These are phyloP conservation scores for Cyberlindnera xishuangbannaensis DNA, from an alignment of 805 yeast genomes.

Conservation along the genomic window DNA sequence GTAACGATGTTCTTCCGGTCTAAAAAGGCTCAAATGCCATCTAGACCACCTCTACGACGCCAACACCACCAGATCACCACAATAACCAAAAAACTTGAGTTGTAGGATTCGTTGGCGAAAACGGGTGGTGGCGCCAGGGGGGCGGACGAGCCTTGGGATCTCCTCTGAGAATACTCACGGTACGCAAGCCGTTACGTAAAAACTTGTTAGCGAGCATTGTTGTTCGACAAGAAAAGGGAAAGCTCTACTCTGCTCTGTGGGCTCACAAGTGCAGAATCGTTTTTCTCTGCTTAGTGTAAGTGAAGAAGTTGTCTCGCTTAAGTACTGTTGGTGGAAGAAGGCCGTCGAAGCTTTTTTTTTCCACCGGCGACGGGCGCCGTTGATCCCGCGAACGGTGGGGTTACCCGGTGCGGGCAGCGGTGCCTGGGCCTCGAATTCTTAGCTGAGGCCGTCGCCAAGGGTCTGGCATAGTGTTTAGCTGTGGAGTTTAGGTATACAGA, in stretches of 20 bases:
- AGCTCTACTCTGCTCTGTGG: slow-evolving; percentile 1
- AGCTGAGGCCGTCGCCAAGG: too few relatives aligned
- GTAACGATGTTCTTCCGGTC: slow-evolving; percentile 3
- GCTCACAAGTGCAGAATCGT: not conserved
- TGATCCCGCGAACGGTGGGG: too few relatives aligned
- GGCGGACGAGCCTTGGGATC: not conserved
- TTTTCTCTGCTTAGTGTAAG: too few relatives aligned
- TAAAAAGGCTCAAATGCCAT: not conserved
- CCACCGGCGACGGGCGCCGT: slow-evolving; percentile 4
- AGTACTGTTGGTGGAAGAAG: too few relatives aligned
- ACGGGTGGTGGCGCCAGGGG: not conserved
- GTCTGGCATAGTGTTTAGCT: not conserved
- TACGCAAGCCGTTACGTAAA: slow-evolving; percentile 23
- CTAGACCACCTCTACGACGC: not conserved
- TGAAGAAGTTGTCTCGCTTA: too few relatives aligned
- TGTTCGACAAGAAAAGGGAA: too few relatives aligned
- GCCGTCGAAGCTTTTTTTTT: slow-evolving; percentile 14
- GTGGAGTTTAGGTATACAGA: too few relatives aligned
- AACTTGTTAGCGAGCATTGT: slow-evolving; percentile 25
- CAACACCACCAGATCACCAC: too few relatives aligned
- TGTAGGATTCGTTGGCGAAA: too few relatives aligned
- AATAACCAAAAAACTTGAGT: too few relatives aligned
- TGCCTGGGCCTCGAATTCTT: too few relatives aligned
- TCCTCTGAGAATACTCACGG: slow-evolving; percentile 14
- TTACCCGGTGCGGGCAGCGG: too few relatives aligned